phyloP scores from a whole-genome alignment of 2,329 filamentous ascomycete genomes.

The Diaporthe longicolla region DNA sequence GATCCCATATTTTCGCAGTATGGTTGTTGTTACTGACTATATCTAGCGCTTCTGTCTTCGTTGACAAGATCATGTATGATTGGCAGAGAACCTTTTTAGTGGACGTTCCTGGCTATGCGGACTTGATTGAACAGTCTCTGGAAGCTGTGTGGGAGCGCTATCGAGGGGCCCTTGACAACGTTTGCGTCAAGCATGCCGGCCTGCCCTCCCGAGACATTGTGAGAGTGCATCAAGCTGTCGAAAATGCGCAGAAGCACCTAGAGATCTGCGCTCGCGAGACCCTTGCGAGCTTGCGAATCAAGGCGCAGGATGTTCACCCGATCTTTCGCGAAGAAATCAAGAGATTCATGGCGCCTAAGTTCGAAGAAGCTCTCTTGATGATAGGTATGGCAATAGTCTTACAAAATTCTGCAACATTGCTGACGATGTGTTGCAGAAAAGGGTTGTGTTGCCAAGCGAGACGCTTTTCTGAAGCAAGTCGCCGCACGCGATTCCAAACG shows the following conservation, averaged over 20 bases:
- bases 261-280: neutral
- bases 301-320: neutral
- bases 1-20: no score
- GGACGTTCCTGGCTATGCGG: neutral
- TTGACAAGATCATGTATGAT: neutral
- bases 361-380: neutral
- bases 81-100: neutral
- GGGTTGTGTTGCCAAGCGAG: neutral
- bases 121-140: neutral
- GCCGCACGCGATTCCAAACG: no score
- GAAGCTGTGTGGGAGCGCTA: neutral
- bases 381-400: neutral
- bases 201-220: no score
- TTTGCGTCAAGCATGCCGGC: no score
- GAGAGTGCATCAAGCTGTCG: no score
- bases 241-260: neutral
- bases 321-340: neutral
- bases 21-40: no score
- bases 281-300: neutral
- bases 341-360: neutral
- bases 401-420: neutral
- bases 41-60: neutral
- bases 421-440: neutral
- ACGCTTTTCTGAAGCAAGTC: no score
- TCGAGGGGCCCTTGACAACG: no score